Percentiles rank a stretch among this genome's conserved stretches.
Evolutionary conservation across 176 grass and related monocot species (phyloP).

Genomic region (Raddia guianensis): DNA sequence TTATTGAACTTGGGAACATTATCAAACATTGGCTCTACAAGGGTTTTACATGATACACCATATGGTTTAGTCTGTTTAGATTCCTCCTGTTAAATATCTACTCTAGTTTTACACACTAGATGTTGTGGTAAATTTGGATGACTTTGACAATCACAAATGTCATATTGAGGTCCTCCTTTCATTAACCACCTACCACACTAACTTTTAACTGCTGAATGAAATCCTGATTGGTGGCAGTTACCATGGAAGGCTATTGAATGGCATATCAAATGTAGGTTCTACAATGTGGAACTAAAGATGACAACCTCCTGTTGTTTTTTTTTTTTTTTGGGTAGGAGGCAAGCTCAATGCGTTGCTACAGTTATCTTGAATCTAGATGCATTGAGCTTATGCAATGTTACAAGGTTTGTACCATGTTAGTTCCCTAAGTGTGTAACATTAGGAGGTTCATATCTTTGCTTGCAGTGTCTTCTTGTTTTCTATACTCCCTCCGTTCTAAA

Average conservation of each 20-base stretch:
- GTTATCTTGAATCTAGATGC: neutral
- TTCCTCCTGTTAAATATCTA: constrained; percentile 16
- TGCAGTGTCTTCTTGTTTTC: constrained; percentile 8
- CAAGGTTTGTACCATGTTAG: neutral
- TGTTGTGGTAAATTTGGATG: neutral
- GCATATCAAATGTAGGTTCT: constrained; percentile 4
- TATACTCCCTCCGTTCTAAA: too few relatives aligned
- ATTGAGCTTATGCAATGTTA: neutral
- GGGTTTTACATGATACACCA: neutral
- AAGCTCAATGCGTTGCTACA: neutral
- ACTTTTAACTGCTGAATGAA: constrained; percentile 12
- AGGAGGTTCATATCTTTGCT: constrained; percentile 13
- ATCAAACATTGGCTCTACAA: constrained; percentile 3
- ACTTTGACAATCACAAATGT: constrained; percentile 12
- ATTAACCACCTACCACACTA: neutral
- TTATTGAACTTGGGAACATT: neutral
- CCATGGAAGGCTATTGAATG: constrained; percentile 8
- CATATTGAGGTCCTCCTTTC: neutral
- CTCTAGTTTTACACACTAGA: neutral
- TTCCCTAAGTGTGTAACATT: neutral
- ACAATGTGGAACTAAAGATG: constrained; percentile 10
- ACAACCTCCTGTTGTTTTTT: neutral
- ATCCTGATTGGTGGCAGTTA: neutral
- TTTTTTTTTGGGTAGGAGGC: neutral
- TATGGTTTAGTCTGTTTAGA: constrained; percentile 8